Base-by-base conservation (phyloP, 768 basidiomycete genomes). In the Tylopilus cervinicoccineus region DNA sequence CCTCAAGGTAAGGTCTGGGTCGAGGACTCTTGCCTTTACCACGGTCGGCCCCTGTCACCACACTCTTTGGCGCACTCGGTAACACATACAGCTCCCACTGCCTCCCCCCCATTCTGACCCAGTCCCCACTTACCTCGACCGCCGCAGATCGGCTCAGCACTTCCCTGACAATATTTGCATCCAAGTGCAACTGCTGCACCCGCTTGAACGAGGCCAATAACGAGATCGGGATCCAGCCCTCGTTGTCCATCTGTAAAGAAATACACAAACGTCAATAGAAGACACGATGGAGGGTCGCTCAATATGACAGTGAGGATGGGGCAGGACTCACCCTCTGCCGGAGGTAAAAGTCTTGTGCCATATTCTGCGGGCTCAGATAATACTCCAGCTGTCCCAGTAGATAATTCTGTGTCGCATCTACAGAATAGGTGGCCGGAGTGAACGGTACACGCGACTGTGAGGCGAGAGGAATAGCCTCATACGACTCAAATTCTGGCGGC, bases 171-270 rank as follows among this genome's bases (percentile, higher is more conserved):
- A 88, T 68, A 22, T 77, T 70, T 19, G 65, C 52, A 43, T 84
- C 78, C 43, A 60, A 60, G 7, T 90, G 90, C 46, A 94, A 66
- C 40, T 74, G 74, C 58, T 74, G 78, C 47, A 95, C 79, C 34
- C 93, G 85, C 59, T 88, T 90, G 75, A 96, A 97, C 11, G 89
- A 88, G 1, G 90, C 86, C 48, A 97, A 76, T 43, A 93, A 71
- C 13, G 78, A 57, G 38, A 94, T 86, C 11, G 85, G 78, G 43
- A 97, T 83, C 90, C 90, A 97, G 10, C 93, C 93, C 48, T 78
- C 72, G 5, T 78, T 74, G 64, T 96, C 92, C 93, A 97, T 94
- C 93, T 95, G 58, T 19, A 48, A 49, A 9, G 38, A 41, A 9
- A 42, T 4, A 37, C 5, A 38, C 20, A 31, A 19, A 24, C 6